Conservation (phyloP, 2,329 filamentous ascomycete genomes). For the Cladosporium sphaerospermum region DNA sequence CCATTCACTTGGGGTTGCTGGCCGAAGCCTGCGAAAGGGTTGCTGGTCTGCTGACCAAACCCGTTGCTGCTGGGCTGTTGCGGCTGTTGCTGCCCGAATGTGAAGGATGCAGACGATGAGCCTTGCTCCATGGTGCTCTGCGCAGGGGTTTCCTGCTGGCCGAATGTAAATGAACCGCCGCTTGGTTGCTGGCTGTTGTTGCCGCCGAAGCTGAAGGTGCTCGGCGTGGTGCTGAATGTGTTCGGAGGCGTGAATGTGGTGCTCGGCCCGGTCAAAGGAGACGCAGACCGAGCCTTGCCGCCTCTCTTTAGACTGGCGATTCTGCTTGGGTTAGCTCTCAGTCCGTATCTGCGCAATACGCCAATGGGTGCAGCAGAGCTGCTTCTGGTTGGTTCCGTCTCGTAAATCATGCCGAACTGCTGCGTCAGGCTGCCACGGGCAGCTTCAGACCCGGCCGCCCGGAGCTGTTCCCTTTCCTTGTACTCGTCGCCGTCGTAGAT, state of each 20-base stretch:
- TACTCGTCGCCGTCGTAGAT: background rate
- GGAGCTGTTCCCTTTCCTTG: background rate
- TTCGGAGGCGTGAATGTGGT: constrained; percentile 9
- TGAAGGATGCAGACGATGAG: constrained; percentile 13
- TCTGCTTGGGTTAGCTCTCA: background rate
- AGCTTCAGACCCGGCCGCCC: background rate
- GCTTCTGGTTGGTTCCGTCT: too few species aligned
- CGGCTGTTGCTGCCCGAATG: constrained; percentile 13
- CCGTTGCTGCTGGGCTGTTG: constrained; percentile 6
- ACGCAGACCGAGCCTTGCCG: constrained; percentile 8
- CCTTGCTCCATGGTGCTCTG: constrained; percentile 1
- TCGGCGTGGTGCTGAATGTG: constrained; percentile 9
- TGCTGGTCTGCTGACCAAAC: constrained; percentile 8
- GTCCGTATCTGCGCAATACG: too few species aligned
- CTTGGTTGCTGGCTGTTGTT: constrained; percentile 1
- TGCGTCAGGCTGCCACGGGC: background rate
- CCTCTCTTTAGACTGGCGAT: constrained; percentile 9
- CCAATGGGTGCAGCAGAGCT: too few species aligned
- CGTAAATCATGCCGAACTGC: too few species aligned
- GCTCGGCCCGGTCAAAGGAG: constrained; percentile 5
- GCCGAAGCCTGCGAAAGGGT: constrained; percentile 13
- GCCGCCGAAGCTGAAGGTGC: constrained; percentile 8
- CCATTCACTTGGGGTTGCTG: constrained; percentile 12
- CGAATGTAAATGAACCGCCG: constrained; percentile 6
- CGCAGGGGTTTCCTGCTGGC: constrained; percentile 7